Conservation (phyloP, 2,329 filamentous ascomycete species). For the Leptographium procerum region DNA sequence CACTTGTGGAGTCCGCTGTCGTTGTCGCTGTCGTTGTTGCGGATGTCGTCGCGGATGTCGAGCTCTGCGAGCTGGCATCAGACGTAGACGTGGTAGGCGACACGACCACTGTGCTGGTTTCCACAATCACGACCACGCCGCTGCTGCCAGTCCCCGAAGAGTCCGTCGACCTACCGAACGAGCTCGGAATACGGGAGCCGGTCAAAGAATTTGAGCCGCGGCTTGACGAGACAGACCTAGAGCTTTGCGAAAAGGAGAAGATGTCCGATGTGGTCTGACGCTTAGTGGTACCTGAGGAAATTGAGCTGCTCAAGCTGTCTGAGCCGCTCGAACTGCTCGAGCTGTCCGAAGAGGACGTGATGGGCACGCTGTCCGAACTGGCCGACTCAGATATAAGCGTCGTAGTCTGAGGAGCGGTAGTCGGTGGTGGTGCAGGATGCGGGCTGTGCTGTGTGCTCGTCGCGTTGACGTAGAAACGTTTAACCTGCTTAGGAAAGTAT, state of each 20-base stretch:
- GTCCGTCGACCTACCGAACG: neutral
- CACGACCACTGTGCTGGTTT: constrained; percentile 15
- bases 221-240: neutral
- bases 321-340: neutral
- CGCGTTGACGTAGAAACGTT: constrained; percentile 35
- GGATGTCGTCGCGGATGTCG: neutral
- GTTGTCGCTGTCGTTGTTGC: no score
- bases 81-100: constrained; percentile 3
- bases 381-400: neutral
- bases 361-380: neutral
- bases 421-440: constrained; percentile 15
- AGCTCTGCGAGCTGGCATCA: neutral
- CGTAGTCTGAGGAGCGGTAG: constrained; percentile 3
- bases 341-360: neutral
- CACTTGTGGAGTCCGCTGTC: neutral
- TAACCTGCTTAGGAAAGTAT: constrained; percentile 47
- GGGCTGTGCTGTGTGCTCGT: constrained; percentile 24
- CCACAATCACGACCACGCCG: constrained; percentile 14
- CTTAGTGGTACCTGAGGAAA: constrained; percentile 10
- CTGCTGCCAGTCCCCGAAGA: neutral
- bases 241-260: neutral
- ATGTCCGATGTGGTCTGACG: constrained; percentile 10
- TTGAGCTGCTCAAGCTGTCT: neutral
- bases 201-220: constrained; percentile 5
- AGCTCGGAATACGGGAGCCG: neutral